phyloP scores from a whole-genome alignment of 495 filamentous ascomycete species.

The Penicillium robsamsonii region DNA sequence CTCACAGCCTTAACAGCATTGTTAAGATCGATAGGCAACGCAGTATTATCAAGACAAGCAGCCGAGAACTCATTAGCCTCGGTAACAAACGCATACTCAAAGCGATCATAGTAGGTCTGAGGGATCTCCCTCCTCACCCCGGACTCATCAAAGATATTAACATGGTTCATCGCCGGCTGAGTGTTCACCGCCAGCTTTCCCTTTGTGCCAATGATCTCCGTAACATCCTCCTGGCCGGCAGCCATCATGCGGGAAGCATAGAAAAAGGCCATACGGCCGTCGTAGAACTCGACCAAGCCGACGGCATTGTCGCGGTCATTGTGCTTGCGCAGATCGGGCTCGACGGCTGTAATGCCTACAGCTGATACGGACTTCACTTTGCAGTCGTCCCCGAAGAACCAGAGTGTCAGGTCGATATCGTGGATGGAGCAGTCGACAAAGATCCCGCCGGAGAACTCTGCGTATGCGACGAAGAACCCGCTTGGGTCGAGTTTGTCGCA shows the following conservation, averaged over 20 bases:
- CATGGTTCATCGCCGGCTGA: constrained; percentile 50
- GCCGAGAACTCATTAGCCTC: constrained; percentile 62
- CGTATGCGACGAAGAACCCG: constrained; percentile 58
- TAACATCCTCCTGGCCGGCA: constrained; percentile 60
- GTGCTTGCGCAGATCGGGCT: constrained; percentile 57
- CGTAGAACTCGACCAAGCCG: constrained; percentile 61
- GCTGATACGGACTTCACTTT: constrained; percentile 51
- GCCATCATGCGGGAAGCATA: constrained; percentile 63
- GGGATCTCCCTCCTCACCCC: constrained; percentile 58
- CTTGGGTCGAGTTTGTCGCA: constrained; percentile 56
- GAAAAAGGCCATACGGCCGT: constrained; percentile 59
- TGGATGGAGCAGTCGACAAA: constrained; percentile 60
- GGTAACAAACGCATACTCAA: constrained; percentile 60
- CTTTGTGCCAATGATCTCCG: constrained; percentile 62
- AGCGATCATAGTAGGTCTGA: constrained; percentile 58
- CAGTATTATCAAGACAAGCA: constrained; percentile 48
- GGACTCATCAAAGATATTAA: constrained; percentile 47
- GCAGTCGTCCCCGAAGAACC: constrained; percentile 54
- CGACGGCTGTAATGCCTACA: constrained; percentile 57
- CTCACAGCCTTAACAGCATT: constrained; percentile 58
- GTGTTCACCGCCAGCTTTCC: constrained; percentile 59
- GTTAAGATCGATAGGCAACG: constrained; percentile 52
- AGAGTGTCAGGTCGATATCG: constrained; percentile 57
- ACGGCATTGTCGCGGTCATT: constrained; percentile 63
- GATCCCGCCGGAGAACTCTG: constrained; percentile 57